A percentile compares a stretch with the other conserved stretches of the same genome.
These are phyloP conservation scores for Verticillium dahliae DNA, from an alignment of 2,329 filamentous ascomycete species.

Conservation along the genomic window DNA sequence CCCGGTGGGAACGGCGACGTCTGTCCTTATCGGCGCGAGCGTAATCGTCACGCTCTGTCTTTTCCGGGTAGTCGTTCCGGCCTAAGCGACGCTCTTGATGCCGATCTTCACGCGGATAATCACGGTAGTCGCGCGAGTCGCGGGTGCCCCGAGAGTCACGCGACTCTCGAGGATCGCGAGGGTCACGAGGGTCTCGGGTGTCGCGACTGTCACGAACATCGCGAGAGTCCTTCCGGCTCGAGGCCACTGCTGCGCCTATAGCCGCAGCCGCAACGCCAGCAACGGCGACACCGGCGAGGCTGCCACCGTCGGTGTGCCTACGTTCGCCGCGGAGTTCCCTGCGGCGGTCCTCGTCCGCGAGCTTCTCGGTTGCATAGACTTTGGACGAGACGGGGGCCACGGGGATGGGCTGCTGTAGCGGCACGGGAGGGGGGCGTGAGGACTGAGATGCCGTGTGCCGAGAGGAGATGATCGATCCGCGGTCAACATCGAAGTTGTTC, in stretches of 20 bases:
- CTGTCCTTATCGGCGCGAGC: slow-evolving; percentile 20
- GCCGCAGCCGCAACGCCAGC: slow-evolving; percentile 42
- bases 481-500: slow-evolving; percentile 50
- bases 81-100: slow-evolving; percentile 11
- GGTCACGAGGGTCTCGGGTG: slow-evolving; percentile 12
- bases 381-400: slow-evolving; percentile 64
- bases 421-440: slow-evolving; percentile 53
- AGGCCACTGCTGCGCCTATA: slow-evolving; percentile 37
- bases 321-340: slow-evolving; percentile 22
- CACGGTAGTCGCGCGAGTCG: slow-evolving; percentile 5
- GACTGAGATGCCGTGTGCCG: slow-evolving; percentile 31
- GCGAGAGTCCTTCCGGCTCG: slow-evolving; percentile 21
- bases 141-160: background rate
- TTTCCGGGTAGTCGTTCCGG: slow-evolving; percentile 7
- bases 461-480: slow-evolving; percentile 39
- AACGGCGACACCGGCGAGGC: slow-evolving; percentile 36
- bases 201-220: slow-evolving; percentile 10
- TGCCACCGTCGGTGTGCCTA: slow-evolving; percentile 28
- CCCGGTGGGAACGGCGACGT: slow-evolving; percentile 16
- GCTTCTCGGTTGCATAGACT: slow-evolving; percentile 51
- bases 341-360: slow-evolving; percentile 28
- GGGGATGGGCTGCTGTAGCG: slow-evolving; percentile 81
- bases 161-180: background rate
- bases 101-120: slow-evolving; percentile 19
- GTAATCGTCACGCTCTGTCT: slow-evolving; percentile 11